phyloP scores from a whole-genome alignment of 2,329 filamentous ascomycete genomes.

The Aspergillus pseudoviridinutans region DNA sequence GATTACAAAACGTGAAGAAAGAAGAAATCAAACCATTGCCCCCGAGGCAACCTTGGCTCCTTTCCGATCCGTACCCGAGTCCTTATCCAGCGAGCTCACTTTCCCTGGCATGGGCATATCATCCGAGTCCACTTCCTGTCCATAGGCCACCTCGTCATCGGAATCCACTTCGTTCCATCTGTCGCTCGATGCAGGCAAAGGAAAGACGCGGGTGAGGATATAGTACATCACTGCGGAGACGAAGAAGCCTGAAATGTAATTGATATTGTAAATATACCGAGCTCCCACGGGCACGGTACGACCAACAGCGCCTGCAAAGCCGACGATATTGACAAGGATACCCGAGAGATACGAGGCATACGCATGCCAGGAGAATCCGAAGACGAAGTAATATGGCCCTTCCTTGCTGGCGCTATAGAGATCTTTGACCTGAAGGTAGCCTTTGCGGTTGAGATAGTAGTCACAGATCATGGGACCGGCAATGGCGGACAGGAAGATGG shows the following conservation, averaged over 20 bases:
- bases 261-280: constrained; percentile 81
- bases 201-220: constrained; percentile 62
- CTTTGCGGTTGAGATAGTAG: constrained; percentile 81
- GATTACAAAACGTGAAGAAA: not conserved
- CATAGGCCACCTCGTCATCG: constrained; percentile 32
- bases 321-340: constrained; percentile 86
- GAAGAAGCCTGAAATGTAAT: constrained; percentile 83
- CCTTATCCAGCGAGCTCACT: not conserved
- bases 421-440: constrained; percentile 73
- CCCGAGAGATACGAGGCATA: constrained; percentile 79
- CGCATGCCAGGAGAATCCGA: constrained; percentile 75
- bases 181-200: constrained; percentile 69
- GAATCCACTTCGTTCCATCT: constrained; percentile 70
- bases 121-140: constrained; percentile 28
- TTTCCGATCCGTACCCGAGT: not conserved
- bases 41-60: not conserved
- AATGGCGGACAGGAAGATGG: constrained; percentile 89
- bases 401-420: constrained; percentile 66
- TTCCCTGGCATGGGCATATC: constrained; percentile 7
- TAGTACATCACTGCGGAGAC: constrained; percentile 67
- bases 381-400: constrained; percentile 67
- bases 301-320: constrained; percentile 80
- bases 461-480: constrained; percentile 87
- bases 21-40: not conserved
- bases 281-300: constrained; percentile 69